Base-by-base conservation (phyloP, 208 protist genomes). In the Leishmania turanica region DNA sequence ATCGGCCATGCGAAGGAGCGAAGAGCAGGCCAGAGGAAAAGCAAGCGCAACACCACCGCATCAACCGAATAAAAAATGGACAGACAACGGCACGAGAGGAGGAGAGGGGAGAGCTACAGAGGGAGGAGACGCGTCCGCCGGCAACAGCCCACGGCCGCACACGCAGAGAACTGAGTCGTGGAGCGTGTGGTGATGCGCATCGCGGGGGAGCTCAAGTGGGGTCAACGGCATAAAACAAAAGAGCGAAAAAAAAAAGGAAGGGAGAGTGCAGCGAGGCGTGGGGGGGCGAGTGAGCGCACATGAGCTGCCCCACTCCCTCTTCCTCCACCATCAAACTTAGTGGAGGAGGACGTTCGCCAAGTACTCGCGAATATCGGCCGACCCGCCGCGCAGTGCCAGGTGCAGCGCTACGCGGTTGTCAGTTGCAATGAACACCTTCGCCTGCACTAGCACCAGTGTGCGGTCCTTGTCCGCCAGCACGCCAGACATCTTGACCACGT, bases 401-500 rank as follows among this genome's bases (percentile, higher is more conserved):
- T 96, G 91, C 24, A 97, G 90, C 24, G 91, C 93, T 31, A 98
- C 92, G 7, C 83, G 75, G 80, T 89, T 91, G 69, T 95, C 89
- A 6, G 84, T 91, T 24, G 92, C 82, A 72, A 97, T 88, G 71
- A 96, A 98, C 11, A 97, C 89, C 83, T 90, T 86, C 27, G 91
- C 92, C 64, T 90, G 87, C 58, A 98, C 89, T 45, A 97, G 80
- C 42, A 97, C 70, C n/a, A 96, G 53, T 54, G 93, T 92, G 56
- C 77, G 85, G 53, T 79, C 88, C 51, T 84, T 83, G 69, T 96
- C 90, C 3, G 83, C 90, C 72, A 97, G 74, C 34, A 78, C 88
- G 42, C 96, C 96, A 4, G 92, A 87, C 93, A 98, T 95, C 79
- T 74, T 84, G 27, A 98, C 81, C 72, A 90, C 92, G 87, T 97